Evolutionary conservation across 805 yeast genomes (phyloP).

Genomic region (Priceomyces haplophilus): DNA sequence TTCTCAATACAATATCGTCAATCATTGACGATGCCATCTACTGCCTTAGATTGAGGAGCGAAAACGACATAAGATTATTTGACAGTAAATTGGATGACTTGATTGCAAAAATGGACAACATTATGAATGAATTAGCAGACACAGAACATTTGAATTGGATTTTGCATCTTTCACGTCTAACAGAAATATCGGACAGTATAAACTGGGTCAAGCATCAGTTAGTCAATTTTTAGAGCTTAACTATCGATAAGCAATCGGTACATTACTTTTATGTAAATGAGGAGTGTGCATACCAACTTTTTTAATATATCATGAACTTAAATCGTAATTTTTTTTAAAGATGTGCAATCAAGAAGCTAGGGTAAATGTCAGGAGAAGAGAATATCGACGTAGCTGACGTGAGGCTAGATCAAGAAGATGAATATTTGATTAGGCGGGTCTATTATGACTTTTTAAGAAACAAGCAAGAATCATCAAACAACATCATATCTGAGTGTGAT

Average conservation of each 20-base stretch:
- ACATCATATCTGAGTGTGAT: slow-evolving; percentile 2
- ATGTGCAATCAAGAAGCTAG: too few species aligned
- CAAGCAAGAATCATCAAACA: not conserved
- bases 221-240: not conserved
- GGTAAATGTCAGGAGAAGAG: not conserved
- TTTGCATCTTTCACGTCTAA: not conserved
- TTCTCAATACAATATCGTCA: not conserved
- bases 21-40: slow-evolving; percentile 1
- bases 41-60: slow-evolving; percentile 1
- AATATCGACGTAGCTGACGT: not conserved
- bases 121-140: not conserved
- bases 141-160: not conserved
- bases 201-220: slow-evolving; percentile 1
- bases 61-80: slow-evolving; percentile 3
- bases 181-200: not conserved
- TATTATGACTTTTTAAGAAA: slow-evolving; percentile 29
- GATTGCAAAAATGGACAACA: not conserved
- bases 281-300: not conserved
- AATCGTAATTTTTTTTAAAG: too few species aligned
- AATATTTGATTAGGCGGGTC: slow-evolving; percentile 42
- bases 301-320: not conserved
- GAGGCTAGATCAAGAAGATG: slow-evolving; percentile 26
- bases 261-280: too few species aligned
- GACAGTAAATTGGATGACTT: slow-evolving; percentile 2
- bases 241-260: too few species aligned